Evolutionary conservation across 148 eudicot species (phyloP).

Genomic region (Rheum nobile): DNA sequence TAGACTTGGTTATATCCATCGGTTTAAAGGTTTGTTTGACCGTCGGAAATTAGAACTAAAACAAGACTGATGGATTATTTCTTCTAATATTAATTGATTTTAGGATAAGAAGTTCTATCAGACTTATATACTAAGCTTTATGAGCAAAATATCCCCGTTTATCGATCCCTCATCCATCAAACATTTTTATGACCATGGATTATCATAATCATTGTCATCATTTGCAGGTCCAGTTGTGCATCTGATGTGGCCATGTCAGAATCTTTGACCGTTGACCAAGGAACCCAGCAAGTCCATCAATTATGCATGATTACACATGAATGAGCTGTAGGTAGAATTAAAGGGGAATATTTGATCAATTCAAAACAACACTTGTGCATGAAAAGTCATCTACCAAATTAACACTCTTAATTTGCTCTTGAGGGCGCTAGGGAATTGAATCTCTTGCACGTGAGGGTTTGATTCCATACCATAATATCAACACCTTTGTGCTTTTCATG

Average conservation of each 20-base stretch:
- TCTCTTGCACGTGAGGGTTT: slow-evolving; percentile 68
- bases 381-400: neutral
- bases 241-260: neutral
- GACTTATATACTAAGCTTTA: no score
- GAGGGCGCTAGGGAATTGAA: slow-evolving; percentile 28
- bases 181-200: neutral
- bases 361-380: slow-evolving; percentile 4
- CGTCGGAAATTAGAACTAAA: no score
- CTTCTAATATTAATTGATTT: no score
- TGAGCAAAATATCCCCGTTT: no score
- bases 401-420: neutral
- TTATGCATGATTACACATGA: neutral
- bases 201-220: slow-evolving; percentile 13
- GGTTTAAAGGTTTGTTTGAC: no score
- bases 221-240: neutral
- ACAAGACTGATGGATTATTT: no score
- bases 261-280: slow-evolving; percentile 54
- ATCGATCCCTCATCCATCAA: no score
- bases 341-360: slow-evolving; percentile 35
- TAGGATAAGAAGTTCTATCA: no score
- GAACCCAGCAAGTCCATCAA: neutral
- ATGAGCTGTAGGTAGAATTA: slow-evolving; percentile 4
- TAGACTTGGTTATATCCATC: no score
- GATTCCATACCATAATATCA: slow-evolving; percentile 16
- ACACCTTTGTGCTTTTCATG: slow-evolving; percentile 23